Evolutionary conservation across 2,329 filamentous ascomycete species (phyloP).

Genomic region (Endothia cerciana): DNA sequence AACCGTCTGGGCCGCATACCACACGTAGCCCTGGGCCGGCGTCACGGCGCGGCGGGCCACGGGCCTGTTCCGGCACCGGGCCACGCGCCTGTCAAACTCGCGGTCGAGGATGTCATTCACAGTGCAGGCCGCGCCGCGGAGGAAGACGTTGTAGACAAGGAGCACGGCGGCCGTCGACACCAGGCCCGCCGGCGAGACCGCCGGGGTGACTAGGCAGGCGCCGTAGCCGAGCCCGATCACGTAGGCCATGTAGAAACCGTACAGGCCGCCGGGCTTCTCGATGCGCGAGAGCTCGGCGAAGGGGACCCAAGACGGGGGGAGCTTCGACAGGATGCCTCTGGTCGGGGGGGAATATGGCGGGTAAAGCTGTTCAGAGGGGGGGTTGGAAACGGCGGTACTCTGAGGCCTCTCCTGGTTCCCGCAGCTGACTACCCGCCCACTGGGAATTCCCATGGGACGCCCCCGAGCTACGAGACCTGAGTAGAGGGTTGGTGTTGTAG

Average conservation of each 20-base stretch:
- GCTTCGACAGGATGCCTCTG: not conserved
- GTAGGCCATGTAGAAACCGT: conserved; percentile 34
- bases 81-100: conserved; percentile 52
- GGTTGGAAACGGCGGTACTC: not conserved
- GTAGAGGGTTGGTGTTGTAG: not conserved
- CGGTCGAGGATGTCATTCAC: conserved; percentile 56
- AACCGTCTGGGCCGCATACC: conserved; percentile 46
- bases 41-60: conserved; percentile 52
- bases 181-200: conserved; percentile 5
- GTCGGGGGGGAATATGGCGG: not conserved
- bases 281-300: conserved; percentile 33
- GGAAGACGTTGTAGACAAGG: conserved; percentile 40
- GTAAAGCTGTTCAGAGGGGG: not conserved
- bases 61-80: conserved; percentile 50
- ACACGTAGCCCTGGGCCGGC: conserved; percentile 39
- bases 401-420: not conserved
- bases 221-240: conserved; percentile 31
- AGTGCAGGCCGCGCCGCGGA: conserved; percentile 52
- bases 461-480: not conserved
- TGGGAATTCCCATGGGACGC: not conserved
- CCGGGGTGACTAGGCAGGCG: conserved; percentile 27
- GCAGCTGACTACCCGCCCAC: not conserved
- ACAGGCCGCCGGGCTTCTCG: conserved; percentile 32
- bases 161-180: conserved; percentile 25
- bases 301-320: conserved; percentile 30